phyloP scores from a whole-genome alignment of 2,329 filamentous ascomycete genomes.

The Coleophoma eucalyptorum region DNA sequence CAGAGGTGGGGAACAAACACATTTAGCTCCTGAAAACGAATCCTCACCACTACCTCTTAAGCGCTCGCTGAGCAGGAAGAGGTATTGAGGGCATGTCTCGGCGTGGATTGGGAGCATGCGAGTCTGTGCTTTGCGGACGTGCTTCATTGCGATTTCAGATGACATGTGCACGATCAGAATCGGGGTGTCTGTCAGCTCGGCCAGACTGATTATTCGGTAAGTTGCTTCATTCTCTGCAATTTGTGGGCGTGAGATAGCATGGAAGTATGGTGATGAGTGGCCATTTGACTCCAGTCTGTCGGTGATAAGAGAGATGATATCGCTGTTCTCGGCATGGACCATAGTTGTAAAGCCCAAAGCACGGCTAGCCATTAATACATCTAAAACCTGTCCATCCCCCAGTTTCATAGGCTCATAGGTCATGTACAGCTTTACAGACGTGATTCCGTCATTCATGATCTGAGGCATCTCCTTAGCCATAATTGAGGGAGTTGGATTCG shows the following conservation, averaged over 20 bases:
- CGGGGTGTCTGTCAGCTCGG: constrained; percentile 44
- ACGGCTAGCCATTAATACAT: constrained; percentile 42
- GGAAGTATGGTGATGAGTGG: constrained; percentile 38
- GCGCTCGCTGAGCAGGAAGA: constrained; percentile 47
- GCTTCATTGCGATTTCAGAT: constrained; percentile 39
- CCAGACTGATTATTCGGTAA: constrained; percentile 45
- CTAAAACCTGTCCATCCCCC: constrained; percentile 43
- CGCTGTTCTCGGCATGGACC: constrained; percentile 44
- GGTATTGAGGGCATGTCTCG: constrained; percentile 56
- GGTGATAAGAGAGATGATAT: constrained; percentile 40
- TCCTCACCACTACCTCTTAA: constrained; percentile 34
- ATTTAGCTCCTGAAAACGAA: constrained; percentile 47
- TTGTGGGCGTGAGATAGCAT: constrained; percentile 40
- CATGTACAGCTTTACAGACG: constrained; percentile 49
- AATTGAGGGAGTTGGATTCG: constrained; percentile 37
- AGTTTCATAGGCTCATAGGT: constrained; percentile 47
- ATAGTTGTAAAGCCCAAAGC: constrained; percentile 42
- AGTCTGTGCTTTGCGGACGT: constrained; percentile 46
- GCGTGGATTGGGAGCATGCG: constrained; percentile 47
- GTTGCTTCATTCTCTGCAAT: constrained; percentile 44
- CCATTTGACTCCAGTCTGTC: constrained; percentile 34
- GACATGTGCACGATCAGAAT: constrained; percentile 51
- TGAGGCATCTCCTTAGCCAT: constrained; percentile 36
- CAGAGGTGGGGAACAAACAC: constrained; percentile 48
- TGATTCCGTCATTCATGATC: constrained; percentile 38